Base-by-base conservation (phyloP, 1,284 basidiomycete genomes). In the Leccinum subrobustum region DNA sequence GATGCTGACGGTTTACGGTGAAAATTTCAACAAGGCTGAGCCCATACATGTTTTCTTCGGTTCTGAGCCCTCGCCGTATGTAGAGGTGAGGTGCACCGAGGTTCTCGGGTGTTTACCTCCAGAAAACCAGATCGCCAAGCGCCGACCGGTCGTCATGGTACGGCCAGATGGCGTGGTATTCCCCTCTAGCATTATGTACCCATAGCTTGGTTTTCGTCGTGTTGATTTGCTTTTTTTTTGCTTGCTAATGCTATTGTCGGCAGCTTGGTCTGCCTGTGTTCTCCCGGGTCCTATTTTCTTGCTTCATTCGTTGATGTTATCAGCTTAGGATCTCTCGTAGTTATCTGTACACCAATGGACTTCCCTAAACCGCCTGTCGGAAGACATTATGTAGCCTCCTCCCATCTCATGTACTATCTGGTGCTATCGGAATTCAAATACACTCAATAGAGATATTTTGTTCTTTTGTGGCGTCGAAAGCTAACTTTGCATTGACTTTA, bases 131-230 rank as follows among this genome's bases (percentile, higher is more conserved):
- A 76, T 80, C 59, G 74, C 78, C 61, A 91, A 89, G 76, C 84
- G 87, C 57, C 81, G 90, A 52, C 92, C 93, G 5, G 87, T 97
- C 64, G 83, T 95, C 66, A 83, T 97, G 65, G 89, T 96, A 62
- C 85, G 95, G 60, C 84, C 87, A 7, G 95, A 97, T 70, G 96
- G 95, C 29, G 85, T 96, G 64, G 89, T 97, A 63, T 91, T 96
- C 79, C 95, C 96, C 3, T 95, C 93, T n/a, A 86, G 80, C 68
- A 82, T 88, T 55, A 83, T 87, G 79, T 95, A 94, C 82, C 91
- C 92, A 48, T 92, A 80, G 76, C 59, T 58, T 63, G 57, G 50
- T 63, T 55, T 52, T 31, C n/a, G 44, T 61, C 56, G 59, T 52
- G 60, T 52, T 70, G 55, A 33, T 50, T 50, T 54, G 57, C 44